Percentiles rank a stretch among this genome's conserved stretches.
Conservation (phyloP, 306 rosid species). For the Coriaria nepalensis region DNA sequence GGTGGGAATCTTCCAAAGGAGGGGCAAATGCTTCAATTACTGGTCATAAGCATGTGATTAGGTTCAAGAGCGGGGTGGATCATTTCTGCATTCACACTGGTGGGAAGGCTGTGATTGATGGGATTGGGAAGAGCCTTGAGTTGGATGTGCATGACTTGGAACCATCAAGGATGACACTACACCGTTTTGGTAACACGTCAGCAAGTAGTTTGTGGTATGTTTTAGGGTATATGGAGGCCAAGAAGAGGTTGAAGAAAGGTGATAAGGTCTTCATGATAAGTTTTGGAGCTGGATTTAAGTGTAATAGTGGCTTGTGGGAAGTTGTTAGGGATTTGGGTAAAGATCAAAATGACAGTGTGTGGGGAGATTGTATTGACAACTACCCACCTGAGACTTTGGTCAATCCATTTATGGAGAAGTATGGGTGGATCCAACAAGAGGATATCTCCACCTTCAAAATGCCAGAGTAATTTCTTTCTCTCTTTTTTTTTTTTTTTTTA, state of each 20-base stretch:
- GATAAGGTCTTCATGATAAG: constrained; percentile 9
- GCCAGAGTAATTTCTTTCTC: neutral
- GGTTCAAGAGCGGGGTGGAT: constrained; percentile 14
- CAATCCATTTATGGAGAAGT: constrained; percentile 75
- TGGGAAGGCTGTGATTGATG: constrained; percentile 16
- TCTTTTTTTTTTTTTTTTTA: too few relatives aligned
- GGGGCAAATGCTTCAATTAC: too few relatives aligned
- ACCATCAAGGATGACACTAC: constrained; percentile 14
- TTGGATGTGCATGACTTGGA: constrained; percentile 9
- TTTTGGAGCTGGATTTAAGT: constrained; percentile 14
- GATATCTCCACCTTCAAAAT: constrained; percentile 37
- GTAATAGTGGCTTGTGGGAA: constrained; percentile 15
- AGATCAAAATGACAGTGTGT: constrained; percentile 33
- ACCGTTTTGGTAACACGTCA: constrained; percentile 15
- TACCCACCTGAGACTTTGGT: constrained; percentile 63
- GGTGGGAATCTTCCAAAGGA: neutral
- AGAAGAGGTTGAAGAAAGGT: constrained; percentile 14
- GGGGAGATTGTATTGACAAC: constrained; percentile 51
- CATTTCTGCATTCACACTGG: constrained; percentile 18
- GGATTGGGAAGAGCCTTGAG: constrained; percentile 5
- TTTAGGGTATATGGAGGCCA: constrained; percentile 12
- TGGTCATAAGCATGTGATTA: constrained; percentile 1
- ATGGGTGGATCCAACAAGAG: constrained; percentile 60
- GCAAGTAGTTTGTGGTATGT: constrained; percentile 16
- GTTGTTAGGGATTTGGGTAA: constrained; percentile 6